These are phyloP conservation scores for Gautieria morchelliformis DNA, from an alignment of 768 basidiomycete species.

Conservation along the genomic window DNA sequence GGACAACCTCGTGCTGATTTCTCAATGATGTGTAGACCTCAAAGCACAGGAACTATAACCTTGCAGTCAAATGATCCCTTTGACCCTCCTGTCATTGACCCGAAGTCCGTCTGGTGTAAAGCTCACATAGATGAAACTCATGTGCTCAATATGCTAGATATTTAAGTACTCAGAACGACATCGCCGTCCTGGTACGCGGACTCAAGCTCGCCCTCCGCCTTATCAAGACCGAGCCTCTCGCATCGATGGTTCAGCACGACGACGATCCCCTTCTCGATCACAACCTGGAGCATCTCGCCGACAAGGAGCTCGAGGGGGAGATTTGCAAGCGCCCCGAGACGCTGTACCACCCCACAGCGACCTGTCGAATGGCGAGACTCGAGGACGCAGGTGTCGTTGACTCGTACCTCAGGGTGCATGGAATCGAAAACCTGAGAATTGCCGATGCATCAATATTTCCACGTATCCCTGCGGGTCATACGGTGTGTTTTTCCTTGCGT, in stretches of 20 bases:
- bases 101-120: neutral
- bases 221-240: slow-evolving; percentile 29
- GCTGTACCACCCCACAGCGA: slow-evolving; percentile 44
- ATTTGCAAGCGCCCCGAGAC: slow-evolving; percentile 5
- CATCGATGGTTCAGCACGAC: slow-evolving; percentile 2
- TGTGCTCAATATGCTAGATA: too few relatives aligned
- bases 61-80: slow-evolving; percentile 9
- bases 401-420: slow-evolving; percentile 44
- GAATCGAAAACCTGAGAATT: slow-evolving; percentile 49
- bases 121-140: neutral
- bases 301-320: neutral
- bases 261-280: slow-evolving; percentile 10
- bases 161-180: slow-evolving; percentile 27
- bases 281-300: slow-evolving; percentile 1
- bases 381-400: slow-evolving; percentile 50
- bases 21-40: neutral
- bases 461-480: slow-evolving; percentile 10
- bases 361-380: slow-evolving; percentile 48
- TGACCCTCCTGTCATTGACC: slow-evolving; percentile 5
- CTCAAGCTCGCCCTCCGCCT: slow-evolving; percentile 30
- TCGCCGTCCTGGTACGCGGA: slow-evolving; percentile 33
- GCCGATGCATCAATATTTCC: slow-evolving; percentile 51
- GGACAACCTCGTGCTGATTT: too few relatives aligned
- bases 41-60: neutral
- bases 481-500: neutral